Evolutionary conservation across 306 rosid species (phyloP).

Genomic region (Ceratonia siliqua): DNA sequence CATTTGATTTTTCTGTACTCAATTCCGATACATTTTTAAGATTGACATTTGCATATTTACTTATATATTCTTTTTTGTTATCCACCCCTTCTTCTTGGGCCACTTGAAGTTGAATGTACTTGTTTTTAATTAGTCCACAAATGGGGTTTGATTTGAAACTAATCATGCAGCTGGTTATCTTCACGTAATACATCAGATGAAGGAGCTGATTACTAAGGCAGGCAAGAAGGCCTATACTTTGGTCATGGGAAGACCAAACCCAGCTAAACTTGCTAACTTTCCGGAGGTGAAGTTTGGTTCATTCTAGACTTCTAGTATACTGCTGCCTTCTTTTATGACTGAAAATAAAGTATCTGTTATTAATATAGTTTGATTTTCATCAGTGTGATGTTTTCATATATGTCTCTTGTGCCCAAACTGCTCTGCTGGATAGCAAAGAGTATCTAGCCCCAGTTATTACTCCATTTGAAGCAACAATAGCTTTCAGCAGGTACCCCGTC

Average conservation of each 20-base stretch:
- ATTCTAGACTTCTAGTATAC: background rate
- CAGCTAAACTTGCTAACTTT: constrained; percentile 96
- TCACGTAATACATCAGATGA: constrained; percentile 79
- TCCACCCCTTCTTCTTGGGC: background rate
- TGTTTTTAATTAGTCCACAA: background rate
- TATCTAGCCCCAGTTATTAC: constrained; percentile 92
- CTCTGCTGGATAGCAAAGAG: constrained; percentile 91
- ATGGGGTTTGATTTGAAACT: constrained; percentile 14
- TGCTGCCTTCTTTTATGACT: constrained; percentile 6
- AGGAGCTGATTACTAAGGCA: constrained; percentile 68
- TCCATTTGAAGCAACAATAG: constrained; percentile 87
- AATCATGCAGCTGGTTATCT: constrained; percentile 82
- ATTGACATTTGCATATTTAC: background rate
- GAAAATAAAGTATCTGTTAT: constrained; percentile 11
- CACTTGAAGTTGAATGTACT: background rate
- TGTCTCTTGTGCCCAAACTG: constrained; percentile 93
- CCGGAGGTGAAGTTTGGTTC: constrained; percentile 70
- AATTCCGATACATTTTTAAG: background rate
- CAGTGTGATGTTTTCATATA: constrained; percentile 90
- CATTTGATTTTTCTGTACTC: background rate
- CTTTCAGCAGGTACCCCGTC: constrained; percentile 75
- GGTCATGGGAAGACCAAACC: constrained; percentile 93
- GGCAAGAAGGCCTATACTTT: constrained; percentile 85
- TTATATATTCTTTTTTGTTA: background rate
- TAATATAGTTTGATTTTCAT: constrained; percentile 23